phyloP scores from a whole-genome alignment of 2,329 filamentous ascomycete genomes.

The Colletotrichum lupini region DNA sequence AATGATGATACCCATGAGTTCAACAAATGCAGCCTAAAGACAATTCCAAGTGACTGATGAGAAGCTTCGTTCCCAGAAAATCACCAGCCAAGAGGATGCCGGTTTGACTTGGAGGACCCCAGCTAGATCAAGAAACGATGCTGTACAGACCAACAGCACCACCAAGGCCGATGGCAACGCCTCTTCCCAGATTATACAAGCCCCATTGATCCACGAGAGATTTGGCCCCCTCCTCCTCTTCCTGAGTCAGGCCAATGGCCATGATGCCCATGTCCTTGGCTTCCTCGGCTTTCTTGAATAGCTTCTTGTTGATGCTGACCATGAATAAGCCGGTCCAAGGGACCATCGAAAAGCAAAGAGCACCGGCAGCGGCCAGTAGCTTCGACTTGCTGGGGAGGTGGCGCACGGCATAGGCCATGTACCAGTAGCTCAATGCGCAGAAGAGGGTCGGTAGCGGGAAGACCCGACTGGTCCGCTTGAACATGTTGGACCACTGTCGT shows the following conservation, averaged over 20 bases:
- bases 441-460: slow-evolving; percentile 53
- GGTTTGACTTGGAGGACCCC: not conserved
- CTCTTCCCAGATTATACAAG: slow-evolving; percentile 60
- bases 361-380: slow-evolving; percentile 58
- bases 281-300: slow-evolving; percentile 55
- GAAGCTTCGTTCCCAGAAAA: not conserved
- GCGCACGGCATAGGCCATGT: slow-evolving; percentile 53
- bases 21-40: not conserved
- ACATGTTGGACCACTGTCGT: slow-evolving; percentile 63
- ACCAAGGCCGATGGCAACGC: slow-evolving; percentile 42
- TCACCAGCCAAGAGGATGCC: not conserved
- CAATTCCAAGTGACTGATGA: not conserved
- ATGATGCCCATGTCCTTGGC: slow-evolving; percentile 48
- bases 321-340: slow-evolving; percentile 65
- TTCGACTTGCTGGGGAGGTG: slow-evolving; percentile 45
- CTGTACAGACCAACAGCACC: slow-evolving; percentile 44
- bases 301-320: slow-evolving; percentile 57
- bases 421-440: slow-evolving; percentile 54
- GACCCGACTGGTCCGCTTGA: slow-evolving; percentile 49
- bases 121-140: slow-evolving; percentile 34
- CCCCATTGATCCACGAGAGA: slow-evolving; percentile 67
- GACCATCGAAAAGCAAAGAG: slow-evolving; percentile 56
- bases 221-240: slow-evolving; percentile 58
- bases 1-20: slow-evolving; percentile 32
- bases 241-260: slow-evolving; percentile 50